Evolutionary conservation across 495 filamentous ascomycete species (phyloP).

Genomic region (Penicillium daleae): DNA sequence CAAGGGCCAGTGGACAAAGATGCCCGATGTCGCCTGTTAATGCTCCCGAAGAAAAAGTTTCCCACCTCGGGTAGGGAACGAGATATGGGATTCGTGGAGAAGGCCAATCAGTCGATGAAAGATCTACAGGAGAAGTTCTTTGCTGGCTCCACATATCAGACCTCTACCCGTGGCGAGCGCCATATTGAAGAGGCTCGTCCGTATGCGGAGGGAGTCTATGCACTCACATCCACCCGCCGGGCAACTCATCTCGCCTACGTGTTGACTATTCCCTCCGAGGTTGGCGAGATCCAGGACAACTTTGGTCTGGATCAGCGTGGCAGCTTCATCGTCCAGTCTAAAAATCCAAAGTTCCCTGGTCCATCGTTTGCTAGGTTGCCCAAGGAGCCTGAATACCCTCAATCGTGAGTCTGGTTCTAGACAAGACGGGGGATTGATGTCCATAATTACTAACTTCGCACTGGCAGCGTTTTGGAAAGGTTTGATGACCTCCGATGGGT

Average conservation of each 20-base stretch:
- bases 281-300: conserved; percentile 74
- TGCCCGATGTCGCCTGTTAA: conserved; percentile 70
- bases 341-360: conserved; percentile 73
- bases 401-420: conserved; percentile 57
- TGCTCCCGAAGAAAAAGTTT: conserved; percentile 84
- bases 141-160: conserved; percentile 67
- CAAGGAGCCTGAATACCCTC: conserved; percentile 70
- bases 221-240: conserved; percentile 71
- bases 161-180: conserved; percentile 75
- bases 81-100: conserved; percentile 87
- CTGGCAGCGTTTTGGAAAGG: conserved; percentile 64
- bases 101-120: conserved; percentile 65
- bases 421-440: conserved; percentile 3
- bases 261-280: conserved; percentile 72
- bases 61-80: conserved; percentile 71
- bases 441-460: not conserved
- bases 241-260: conserved; percentile 82
- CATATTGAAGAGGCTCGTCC: conserved; percentile 71
- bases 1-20: conserved; percentile 62
- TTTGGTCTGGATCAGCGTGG: conserved; percentile 74
- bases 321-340: conserved; percentile 77
- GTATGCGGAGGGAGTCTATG: conserved; percentile 86
- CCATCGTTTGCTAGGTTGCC: conserved; percentile 67
- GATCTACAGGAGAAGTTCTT: conserved; percentile 77
- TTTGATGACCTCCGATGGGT: conserved; percentile 78